Evolutionary conservation across 1,139 yeast species (phyloP), one percentile per base, ranked within the genome.

Genomic region (Geotrichum fermentans): DNA sequence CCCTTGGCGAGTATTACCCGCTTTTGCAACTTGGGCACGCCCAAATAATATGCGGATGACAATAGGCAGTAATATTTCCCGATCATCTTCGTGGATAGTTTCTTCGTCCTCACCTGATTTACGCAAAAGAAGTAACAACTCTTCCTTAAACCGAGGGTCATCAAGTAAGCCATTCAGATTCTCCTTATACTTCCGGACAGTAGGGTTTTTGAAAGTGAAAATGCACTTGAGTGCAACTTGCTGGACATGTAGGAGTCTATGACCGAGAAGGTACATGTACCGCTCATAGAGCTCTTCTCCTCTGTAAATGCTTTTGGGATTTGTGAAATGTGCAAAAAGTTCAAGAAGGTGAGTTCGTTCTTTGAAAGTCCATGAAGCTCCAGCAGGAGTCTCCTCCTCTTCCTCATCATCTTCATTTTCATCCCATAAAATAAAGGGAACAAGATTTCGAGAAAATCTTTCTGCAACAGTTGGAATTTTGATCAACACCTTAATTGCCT

Each of bases 141-240:
- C 97, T 64, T 94, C 98, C 53, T 88, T 79, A 68, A 88, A 90
- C 21, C 83, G 71, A 1, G 87, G 78, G 55, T 89, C 96, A 62
- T 90, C 96, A 28, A 92, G 70, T 51, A 94, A 68, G 57, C 85
- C 89, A 47, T 70, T 75, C 59, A 94, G 71, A 56, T 83, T 82
- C 55, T 85, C 96, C 53, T 74, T 73, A 62, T 89, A 90, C 63
- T 82, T 85, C 49, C 73, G 73, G 30, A 87, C 68, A 1, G 73
- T 70, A 1, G 77, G 74, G 51, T 77, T 73, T 55, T 81, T 79
- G 73, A 77, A 85, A 41, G 84, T 79, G 40, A 88, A 66, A n/a
- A 92, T 61, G 43, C 85, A 84, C 52, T 79, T 77, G 45, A 92
- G 70, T 0, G 97, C 94, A 40, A 81, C 67, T 55, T 78, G 79